phyloP scores from a whole-genome alignment of 2,329 filamentous ascomycete species.

The Tolypocladium tropicale region DNA sequence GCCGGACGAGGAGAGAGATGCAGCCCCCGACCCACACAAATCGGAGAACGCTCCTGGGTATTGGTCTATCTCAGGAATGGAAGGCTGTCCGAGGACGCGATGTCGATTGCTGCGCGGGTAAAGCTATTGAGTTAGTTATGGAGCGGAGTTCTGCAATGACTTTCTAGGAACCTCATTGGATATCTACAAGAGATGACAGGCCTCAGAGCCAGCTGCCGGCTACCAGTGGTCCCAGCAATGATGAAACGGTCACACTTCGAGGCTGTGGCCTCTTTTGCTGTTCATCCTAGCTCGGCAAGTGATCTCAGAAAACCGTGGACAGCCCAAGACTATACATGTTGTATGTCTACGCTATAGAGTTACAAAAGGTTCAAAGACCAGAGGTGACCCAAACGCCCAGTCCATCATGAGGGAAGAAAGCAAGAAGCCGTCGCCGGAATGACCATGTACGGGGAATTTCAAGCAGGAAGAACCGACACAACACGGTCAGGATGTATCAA shows the following conservation, averaged over 20 bases:
- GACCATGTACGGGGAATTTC: neutral
- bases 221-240: neutral
- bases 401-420: neutral
- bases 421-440: neutral
- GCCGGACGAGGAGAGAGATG: neutral
- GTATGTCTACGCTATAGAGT: neutral
- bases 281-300: too few species aligned
- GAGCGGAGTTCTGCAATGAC: neutral
- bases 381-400: neutral
- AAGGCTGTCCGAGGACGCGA: neutral
- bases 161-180: too few species aligned
- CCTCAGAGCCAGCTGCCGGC: too few species aligned
- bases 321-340: neutral
- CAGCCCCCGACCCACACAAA: neutral
- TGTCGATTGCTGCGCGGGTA: neutral
- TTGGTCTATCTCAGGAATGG: neutral
- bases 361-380: neutral
- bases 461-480: neutral
- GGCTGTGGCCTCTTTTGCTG: neutral
- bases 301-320: too few species aligned
- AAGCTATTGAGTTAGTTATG: neutral
- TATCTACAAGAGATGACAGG: neutral
- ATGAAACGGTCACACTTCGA: too few species aligned
- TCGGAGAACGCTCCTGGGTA: neutral
- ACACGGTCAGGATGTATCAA: conserved; percentile 43